A percentile compares a stretch with the other conserved stretches of the same genome.
phyloP scores from a whole-genome alignment of 805 yeast genomes.

The Tetrapisispora taiwanensis region DNA sequence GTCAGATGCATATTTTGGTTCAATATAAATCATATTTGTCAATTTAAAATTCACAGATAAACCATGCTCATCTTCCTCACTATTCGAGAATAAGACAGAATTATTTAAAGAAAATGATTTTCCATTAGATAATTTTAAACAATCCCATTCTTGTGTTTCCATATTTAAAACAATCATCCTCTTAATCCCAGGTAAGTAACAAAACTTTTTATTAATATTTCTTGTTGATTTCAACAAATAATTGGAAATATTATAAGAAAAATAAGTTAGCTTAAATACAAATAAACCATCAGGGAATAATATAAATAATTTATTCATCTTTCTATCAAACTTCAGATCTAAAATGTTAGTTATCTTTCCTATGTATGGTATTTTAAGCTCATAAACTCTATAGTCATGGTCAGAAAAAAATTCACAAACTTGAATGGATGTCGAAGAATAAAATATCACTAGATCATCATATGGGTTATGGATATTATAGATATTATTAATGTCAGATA shows the following conservation, averaged over 20 bases:
- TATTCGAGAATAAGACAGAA: conserved; percentile 4
- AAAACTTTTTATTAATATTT: conserved; percentile 14
- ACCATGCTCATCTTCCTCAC: background rate
- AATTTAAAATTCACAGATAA: background rate
- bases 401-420: background rate
- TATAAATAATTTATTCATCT: conserved; percentile 7
- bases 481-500: background rate
- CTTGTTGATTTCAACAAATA: conserved; percentile 20
- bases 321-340: conserved; percentile 8
- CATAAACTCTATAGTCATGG: conserved; percentile 2
- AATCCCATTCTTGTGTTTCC: conserved; percentile 18
- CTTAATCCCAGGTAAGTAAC: conserved; percentile 15
- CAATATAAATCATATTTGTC: conserved; percentile 6
- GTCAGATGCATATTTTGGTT: conserved; percentile 1
- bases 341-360: conserved; percentile 13
- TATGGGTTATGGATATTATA: background rate
- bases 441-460: background rate
- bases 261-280: conserved; percentile 14
- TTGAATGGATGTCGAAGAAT: background rate
- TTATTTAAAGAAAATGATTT: conserved; percentile 14
- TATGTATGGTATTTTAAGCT: conserved; percentile 13
- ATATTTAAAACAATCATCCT: conserved; percentile 20
- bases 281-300: conserved; percentile 17
- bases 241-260: conserved; percentile 15
- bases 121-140: conserved; percentile 22